Percentiles rank a stretch among this genome's conserved stretches.
These are phyloP conservation scores for Fennellomyces sp. DNA, from an alignment of 371 early-diverging fungal species.

Conservation along the genomic window DNA sequence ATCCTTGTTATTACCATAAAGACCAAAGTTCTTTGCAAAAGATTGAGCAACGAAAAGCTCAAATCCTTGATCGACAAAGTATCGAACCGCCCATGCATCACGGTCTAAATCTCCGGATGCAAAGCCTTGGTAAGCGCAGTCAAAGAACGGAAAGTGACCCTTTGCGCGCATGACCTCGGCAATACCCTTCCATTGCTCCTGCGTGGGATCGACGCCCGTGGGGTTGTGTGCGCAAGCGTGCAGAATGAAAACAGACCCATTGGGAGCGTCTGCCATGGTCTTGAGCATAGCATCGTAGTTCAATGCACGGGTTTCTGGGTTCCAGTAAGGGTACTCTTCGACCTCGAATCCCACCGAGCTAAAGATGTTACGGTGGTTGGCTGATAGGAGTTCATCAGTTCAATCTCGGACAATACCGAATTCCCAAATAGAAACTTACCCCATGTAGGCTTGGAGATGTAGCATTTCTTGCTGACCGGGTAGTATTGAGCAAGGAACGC, in stretches of 20 bases:
- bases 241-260: conserved; percentile 72
- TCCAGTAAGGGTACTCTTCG: conserved; percentile 87
- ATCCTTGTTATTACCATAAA: no score
- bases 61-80: conserved; percentile 87
- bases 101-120: conserved; percentile 89
- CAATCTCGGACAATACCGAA: no score
- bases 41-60: conserved; percentile 90
- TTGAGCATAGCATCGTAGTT: conserved; percentile 78
- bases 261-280: conserved; percentile 71
- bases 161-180: conserved; percentile 76
- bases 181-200: conserved; percentile 89
- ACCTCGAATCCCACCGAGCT: conserved; percentile 80
- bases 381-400: no score
- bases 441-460: conserved; percentile 96
- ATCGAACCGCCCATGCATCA: conserved; percentile 90
- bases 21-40: conserved; percentile 95
- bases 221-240: conserved; percentile 68
- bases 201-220: conserved; percentile 93
- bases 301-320: conserved; percentile 73
- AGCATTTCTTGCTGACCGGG: conserved; percentile 68
- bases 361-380: conserved; percentile 91
- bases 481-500: conserved; percentile 78
- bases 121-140: conserved; percentile 97
- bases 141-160: conserved; percentile 90
- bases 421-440: no score